phyloP scores from a whole-genome alignment of 148 eudicot species.

The Linanthus parryae region DNA sequence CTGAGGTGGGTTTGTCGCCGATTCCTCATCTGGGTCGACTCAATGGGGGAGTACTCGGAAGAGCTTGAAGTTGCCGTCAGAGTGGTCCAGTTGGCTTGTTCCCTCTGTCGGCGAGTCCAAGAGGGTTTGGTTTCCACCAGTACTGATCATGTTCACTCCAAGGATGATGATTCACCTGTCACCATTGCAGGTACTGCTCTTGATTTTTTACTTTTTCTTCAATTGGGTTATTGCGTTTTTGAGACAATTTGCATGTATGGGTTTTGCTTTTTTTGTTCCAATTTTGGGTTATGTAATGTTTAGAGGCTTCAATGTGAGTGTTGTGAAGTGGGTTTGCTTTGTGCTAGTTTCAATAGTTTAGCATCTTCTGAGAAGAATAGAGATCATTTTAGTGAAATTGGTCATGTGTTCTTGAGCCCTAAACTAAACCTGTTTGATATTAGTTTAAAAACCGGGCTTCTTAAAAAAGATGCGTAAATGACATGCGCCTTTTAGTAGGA shows the following conservation, averaged over 20 bases:
- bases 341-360: no score
- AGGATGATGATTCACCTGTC: conserved; percentile 85
- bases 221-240: conserved; percentile 13
- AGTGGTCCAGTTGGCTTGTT: conserved; percentile 81
- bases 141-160: conserved; percentile 46
- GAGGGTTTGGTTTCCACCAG: conserved; percentile 34
- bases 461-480: no score
- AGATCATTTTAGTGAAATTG: no score
- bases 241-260: not conserved
- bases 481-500: no score
- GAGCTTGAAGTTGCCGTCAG: conserved; percentile 83
- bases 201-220: not conserved
- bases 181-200: conserved; percentile 69
- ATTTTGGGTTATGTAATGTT: not conserved
- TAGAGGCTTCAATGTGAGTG: no score
- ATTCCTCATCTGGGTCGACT: conserved; percentile 17
- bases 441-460: no score
- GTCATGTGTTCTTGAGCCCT: no score
- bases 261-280: not conserved
- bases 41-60: conserved; percentile 19
- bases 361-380: no score
- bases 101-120: conserved; percentile 65
- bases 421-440: no score
- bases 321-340: no score
- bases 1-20: no score